Conservation (phyloP, 805 yeast species). For the Candida easanensis region DNA sequence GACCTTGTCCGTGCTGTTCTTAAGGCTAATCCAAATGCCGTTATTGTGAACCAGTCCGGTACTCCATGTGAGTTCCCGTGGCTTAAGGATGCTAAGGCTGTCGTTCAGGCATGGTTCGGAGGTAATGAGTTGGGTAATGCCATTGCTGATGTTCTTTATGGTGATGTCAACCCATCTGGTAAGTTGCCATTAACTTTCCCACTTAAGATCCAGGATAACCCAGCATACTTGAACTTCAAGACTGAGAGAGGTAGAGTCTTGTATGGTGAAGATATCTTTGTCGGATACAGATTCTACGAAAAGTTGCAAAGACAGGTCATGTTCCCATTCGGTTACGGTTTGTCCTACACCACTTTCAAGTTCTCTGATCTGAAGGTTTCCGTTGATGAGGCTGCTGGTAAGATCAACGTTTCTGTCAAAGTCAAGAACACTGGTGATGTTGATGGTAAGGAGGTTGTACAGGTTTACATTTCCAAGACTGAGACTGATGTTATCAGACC, state of each 20-base stretch:
- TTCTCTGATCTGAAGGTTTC: constrained; percentile 36
- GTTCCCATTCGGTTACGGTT: constrained; percentile 63
- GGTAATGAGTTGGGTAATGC: constrained; percentile 60
- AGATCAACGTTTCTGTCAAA: constrained; percentile 31
- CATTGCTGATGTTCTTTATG: constrained; percentile 58
- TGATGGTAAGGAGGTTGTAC: constrained; percentile 57
- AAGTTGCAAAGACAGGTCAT: constrained; percentile 43
- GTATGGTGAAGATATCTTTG: constrained; percentile 65
- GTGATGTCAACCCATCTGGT: constrained; percentile 60
- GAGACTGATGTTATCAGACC: constrained; percentile 45
- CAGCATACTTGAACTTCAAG: constrained; percentile 51
- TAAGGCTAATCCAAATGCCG: constrained; percentile 47
- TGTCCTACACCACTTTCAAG: constrained; percentile 56
- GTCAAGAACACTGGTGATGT: constrained; percentile 47
- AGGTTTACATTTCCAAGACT: constrained; percentile 45
- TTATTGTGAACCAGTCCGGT: constrained; percentile 58
- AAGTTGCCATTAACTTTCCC: constrained; percentile 58
- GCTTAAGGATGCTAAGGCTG: constrained; percentile 40
- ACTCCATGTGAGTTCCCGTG: constrained; percentile 62
- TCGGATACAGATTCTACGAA: constrained; percentile 63
- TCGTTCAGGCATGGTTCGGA: constrained; percentile 57
- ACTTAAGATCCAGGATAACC: constrained; percentile 47
- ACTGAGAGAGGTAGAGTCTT: constrained; percentile 50
- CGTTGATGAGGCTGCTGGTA: constrained; percentile 27
- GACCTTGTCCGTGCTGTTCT: constrained; percentile 45